Evolutionary conservation across 257 asterid species (phyloP), one percentile per base, ranked within the genome.

Genomic region (Parsonsia alboflavescens): DNA sequence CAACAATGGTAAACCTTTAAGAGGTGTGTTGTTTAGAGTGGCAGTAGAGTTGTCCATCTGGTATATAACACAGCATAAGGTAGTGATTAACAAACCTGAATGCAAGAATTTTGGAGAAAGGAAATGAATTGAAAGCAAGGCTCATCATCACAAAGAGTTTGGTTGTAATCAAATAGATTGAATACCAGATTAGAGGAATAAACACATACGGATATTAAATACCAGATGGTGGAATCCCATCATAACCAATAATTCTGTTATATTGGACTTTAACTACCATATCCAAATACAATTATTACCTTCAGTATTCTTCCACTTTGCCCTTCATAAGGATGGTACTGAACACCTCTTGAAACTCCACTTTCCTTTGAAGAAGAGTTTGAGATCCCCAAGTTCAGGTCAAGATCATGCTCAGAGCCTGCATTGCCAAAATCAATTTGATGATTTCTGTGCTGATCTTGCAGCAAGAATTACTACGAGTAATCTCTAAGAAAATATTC

Each of bases 341-440:
- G 84, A 65, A 81, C 72, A 19, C 26, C 44, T 68, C 80, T 78
- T n/a, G 63, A 70, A 75, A 84, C 82, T 70, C 76, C 89, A 65
- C 67, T 79, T 72, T 84, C 87, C 76, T 86, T 84, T 0, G 75
- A 76, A 68, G 84, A 83, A 61, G 89, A 74, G 74, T 77, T 83
- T 8, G 92, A 83, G 36, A 91, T 89, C 73, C 94, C 94, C 82
- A 91, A 83, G 82, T 87, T 91, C 75, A 91, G 75, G 82, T 91
- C 92, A 42, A 89, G 93, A 80, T 84, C 86, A 45, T 86, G 80
- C 33, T 72, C 76, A 78, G 76, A 57, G 68, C 80, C 92, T 87
- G 89, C 77, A 67, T 41, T 42, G 13, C 39, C 44, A 33, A 50
- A 50, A 52, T 28, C 39, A 17, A 50, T 11, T 65, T 21, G 24